Evolutionary conservation across 805 yeast genomes (phyloP).

Genomic region (Priceomyces medius): DNA sequence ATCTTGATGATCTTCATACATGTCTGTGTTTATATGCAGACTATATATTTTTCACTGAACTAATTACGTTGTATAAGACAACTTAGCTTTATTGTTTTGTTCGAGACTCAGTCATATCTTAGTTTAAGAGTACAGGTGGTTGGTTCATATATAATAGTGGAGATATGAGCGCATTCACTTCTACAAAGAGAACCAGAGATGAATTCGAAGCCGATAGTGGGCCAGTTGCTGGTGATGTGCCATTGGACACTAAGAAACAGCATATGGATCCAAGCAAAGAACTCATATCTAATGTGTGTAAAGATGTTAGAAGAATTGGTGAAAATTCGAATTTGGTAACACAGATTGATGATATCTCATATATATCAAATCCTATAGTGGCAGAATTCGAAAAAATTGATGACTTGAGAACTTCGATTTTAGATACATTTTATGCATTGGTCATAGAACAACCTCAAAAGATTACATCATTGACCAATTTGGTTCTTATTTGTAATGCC

Average conservation of each 20-base stretch:
- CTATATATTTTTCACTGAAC: neutral
- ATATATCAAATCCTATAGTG: conserved; percentile 64
- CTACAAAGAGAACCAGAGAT: conserved; percentile 30
- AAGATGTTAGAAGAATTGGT: conserved; percentile 44
- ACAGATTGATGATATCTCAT: conserved; percentile 54
- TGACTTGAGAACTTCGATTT: conserved; percentile 55
- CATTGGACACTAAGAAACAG: conserved; percentile 33
- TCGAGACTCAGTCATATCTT: neutral
- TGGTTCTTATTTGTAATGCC: conserved; percentile 65
- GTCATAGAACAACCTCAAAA: conserved; percentile 91
- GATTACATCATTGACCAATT: conserved; percentile 64
- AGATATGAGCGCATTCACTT: conserved; percentile 10
- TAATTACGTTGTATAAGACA: no score
- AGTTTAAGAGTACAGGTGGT: neutral
- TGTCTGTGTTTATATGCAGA: neutral
- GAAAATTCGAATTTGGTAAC: conserved; percentile 39
- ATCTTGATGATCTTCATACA: no score
- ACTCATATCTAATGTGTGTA: conserved; percentile 42
- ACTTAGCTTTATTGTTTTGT: no score
- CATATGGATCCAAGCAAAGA: conserved; percentile 42
- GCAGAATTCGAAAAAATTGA: conserved; percentile 65
- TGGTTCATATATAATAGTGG: neutral
- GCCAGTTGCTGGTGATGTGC: conserved; percentile 14
- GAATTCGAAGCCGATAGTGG: conserved; percentile 23
- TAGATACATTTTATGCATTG: conserved; percentile 66